Evolutionary conservation across 768 basidiomycete genomes (phyloP), one percentile per base, ranked within the genome.

Genomic region (Leccinum barrowsii): DNA sequence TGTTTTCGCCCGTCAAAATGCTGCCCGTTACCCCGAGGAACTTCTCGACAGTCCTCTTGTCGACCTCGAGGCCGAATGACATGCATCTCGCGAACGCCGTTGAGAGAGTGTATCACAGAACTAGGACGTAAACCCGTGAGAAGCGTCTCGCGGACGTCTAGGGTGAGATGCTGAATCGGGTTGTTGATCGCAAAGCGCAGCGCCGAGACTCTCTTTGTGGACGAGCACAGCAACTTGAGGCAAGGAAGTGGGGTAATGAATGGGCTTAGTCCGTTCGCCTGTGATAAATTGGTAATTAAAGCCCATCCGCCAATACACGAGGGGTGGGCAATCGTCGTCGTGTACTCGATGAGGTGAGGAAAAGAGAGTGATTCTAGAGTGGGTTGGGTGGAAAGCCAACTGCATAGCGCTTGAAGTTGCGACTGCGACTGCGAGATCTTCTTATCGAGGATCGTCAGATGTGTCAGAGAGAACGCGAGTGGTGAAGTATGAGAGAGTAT

Each of bases 1-100:
- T 64, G 34, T 57, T 46, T n/a, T 52, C 56, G 7, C 62, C 65
- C 1, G 66, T 57, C 12, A 72, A 26, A 50, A 65, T 64, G 34
- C 56, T 60, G 19, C 71, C 71, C 17, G 68, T 66, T 0, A 64
- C 57, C 0, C 62, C 68, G 22, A 72, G 67, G 37, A 72, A 72
- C 32, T 72, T 72, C 42, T 73, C 71, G 12, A 68, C 70, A 0
- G 72, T 72, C 50, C 71, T 56, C 63, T 68, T 72, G 51, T 72
- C 71, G n/a, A 72, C 71, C 22, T 69, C 72, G n/a, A 69, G 59
- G 3, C 58, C 63, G 44, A 72, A 72, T 42, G 35, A 72, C 52
- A 24, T 67, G 66, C 72, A 72, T 63, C 22, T 72, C 61, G 13
- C 61, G 64, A 21, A 73, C 69, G 2, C 73, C 73, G 5, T 58